Conservation (phyloP, 208 protist genomes). For the Crithidia sp. region DNA sequence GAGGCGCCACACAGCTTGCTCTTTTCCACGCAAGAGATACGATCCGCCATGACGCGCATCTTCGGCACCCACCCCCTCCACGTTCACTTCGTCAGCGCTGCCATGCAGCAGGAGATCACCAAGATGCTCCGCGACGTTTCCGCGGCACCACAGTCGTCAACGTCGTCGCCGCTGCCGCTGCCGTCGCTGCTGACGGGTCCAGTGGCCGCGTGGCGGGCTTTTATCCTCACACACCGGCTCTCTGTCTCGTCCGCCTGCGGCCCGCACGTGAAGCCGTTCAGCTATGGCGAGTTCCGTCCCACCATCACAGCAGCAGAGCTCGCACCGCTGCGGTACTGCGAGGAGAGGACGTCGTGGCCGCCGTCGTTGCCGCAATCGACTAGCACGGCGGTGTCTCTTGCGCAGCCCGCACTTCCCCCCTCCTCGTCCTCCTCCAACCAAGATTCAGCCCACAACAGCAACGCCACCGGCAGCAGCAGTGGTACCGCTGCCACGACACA, state of each 20-base stretch:
- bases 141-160: not conserved
- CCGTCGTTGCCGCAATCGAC: not conserved
- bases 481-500: not conserved
- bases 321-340: conserved; percentile 20
- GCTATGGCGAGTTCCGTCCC: conserved; percentile 56
- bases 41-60: conserved; percentile 23
- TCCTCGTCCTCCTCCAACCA: not conserved
- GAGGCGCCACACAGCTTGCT: not conserved
- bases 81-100: conserved; percentile 33
- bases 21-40: conserved; percentile 6
- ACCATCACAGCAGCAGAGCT: conserved; percentile 57
- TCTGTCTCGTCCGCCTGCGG: conserved; percentile 30
- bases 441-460: not conserved
- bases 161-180: not conserved
- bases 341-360: conserved; percentile 16
- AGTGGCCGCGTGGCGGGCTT: conserved; percentile 28
- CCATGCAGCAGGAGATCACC: conserved; percentile 6
- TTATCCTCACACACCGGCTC: conserved; percentile 37
- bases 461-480: not conserved
- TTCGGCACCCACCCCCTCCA: conserved; percentile 21
- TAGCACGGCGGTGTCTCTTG: not conserved
- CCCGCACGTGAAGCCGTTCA: conserved; percentile 72
- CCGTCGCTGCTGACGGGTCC: conserved; percentile 5
- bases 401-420: not conserved
- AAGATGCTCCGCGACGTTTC: conserved; percentile 1